Evolutionary conservation across 352 stramenopile genomes (phyloP).

Genomic region (Globisporangium cystogenes): DNA sequence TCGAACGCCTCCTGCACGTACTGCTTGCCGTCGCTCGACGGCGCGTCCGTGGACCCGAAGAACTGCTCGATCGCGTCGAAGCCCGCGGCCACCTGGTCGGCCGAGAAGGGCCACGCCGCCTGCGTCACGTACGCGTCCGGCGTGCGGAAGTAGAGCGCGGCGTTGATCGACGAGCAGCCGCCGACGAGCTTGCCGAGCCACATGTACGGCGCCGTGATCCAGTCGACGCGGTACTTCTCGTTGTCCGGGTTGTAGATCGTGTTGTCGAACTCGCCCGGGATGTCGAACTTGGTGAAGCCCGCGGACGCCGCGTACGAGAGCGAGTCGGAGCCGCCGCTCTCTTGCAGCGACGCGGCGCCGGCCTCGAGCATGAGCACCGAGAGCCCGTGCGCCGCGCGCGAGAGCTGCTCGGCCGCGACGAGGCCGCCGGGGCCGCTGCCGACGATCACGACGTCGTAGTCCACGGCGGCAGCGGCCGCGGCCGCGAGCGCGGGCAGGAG

Average conservation of each 20-base stretch:
- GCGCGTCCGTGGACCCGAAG: conserved; percentile 32
- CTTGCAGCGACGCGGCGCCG: conserved; percentile 31
- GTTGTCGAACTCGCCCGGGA: conserved; percentile 56
- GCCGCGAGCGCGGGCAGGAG: conserved; percentile 59
- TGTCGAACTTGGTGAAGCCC: conserved; percentile 61
- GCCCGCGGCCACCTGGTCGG: conserved; percentile 46
- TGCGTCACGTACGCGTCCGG: conserved; percentile 38
- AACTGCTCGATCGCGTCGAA: conserved; percentile 40
- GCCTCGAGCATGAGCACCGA: conserved; percentile 30
- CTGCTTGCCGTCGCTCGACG: conserved; percentile 39
- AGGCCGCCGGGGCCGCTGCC: conserved; percentile 24
- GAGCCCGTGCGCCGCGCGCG: conserved; percentile 15
- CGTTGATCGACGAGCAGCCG: conserved; percentile 75
- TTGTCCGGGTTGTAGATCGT: conserved; percentile 37
- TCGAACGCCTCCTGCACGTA: conserved; percentile 46
- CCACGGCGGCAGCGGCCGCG: conserved; percentile 18
- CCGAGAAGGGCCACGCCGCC: conserved; percentile 35
- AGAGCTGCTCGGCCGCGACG: conserved; percentile 23
- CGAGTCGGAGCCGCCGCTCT: conserved; percentile 31
- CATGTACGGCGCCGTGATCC: conserved; percentile 28
- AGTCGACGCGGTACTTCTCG: conserved; percentile 44
- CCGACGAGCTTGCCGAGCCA: conserved; percentile 72
- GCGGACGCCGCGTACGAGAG: conserved; percentile 32
- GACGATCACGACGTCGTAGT: conserved; percentile 30
- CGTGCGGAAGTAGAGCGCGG: conserved; percentile 71